Percentiles rank a stretch among this genome's conserved stretches.
phyloP scores from a whole-genome alignment of 306 rosid genomes.

The Fragaria iinumae region DNA sequence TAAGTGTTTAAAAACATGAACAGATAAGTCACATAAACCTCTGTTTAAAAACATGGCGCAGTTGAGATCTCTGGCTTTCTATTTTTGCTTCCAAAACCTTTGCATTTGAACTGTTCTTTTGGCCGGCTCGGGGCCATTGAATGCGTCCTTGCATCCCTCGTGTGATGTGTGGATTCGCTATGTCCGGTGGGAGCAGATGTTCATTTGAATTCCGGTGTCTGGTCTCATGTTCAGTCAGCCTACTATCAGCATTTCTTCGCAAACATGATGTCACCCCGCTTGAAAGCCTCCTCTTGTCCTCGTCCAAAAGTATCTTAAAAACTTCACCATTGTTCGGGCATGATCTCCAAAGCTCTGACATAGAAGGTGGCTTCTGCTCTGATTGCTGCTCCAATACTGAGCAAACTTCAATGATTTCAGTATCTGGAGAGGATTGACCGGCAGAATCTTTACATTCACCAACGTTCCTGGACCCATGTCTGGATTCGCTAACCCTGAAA shows the following conservation, averaged over 20 bases:
- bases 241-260: constrained; percentile 17
- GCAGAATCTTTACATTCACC: constrained; percentile 10
- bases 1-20: too few relatives aligned
- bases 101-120: constrained; percentile 35
- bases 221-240: constrained; percentile 21
- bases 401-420: constrained; percentile 16
- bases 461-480: constrained; percentile 12
- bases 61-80: constrained; percentile 52
- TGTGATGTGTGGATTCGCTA: constrained; percentile 59
- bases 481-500: constrained; percentile 10
- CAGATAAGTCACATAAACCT: constrained; percentile 14
- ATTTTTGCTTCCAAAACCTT: constrained; percentile 48
- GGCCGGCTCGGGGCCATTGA: constrained; percentile 53
- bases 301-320: constrained; percentile 4
- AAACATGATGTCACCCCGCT: constrained; percentile 17
- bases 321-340: constrained; percentile 4
- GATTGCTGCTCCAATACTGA: constrained; percentile 14
- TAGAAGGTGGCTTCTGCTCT: constrained; percentile 19
- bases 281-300: constrained; percentile 23
- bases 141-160: constrained; percentile 61
- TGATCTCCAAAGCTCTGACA: constrained; percentile 23
- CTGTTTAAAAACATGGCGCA: constrained; percentile 51
- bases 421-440: constrained; percentile 9
- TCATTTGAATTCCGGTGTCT: constrained; percentile 20
- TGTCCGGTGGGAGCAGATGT: constrained; percentile 18